A percentile compares a stretch with the other conserved stretches of the same genome.
Conservation (phyloP, 306 rosid species). For the Ammopiptanthus mongolicus region DNA sequence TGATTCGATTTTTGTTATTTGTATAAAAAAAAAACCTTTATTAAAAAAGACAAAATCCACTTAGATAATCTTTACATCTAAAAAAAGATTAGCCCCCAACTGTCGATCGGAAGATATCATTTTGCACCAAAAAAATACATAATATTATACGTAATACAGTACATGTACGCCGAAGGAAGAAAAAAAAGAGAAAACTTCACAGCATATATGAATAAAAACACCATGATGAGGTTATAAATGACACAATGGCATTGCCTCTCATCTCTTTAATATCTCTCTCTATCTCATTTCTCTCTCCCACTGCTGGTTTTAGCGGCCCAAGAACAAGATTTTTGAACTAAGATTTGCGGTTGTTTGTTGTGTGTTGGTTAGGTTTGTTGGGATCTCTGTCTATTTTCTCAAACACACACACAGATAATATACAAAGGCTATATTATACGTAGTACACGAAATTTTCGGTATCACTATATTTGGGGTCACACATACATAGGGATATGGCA, state of each 20-base stretch:
- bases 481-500: slow-evolving; percentile 48
- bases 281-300: slow-evolving; percentile 19
- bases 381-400: background rate
- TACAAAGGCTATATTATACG: slow-evolving; percentile 19
- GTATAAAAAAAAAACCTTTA: no score
- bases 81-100: no score
- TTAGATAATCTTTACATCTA: no score
- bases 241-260: slow-evolving; percentile 15
- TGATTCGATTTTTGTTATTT: no score
- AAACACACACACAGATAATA: background rate
- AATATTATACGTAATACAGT: no score
- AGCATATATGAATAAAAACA: slow-evolving; percentile 6
- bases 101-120: no score
- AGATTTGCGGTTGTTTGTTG: slow-evolving; percentile 37
- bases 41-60: no score
- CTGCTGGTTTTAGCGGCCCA: slow-evolving; percentile 32
- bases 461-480: slow-evolving; percentile 24
- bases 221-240: slow-evolving; percentile 14
- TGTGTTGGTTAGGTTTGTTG: slow-evolving; percentile 35
- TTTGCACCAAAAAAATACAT: no score
- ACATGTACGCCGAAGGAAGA: no score
- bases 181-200: background rate
- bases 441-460: slow-evolving; percentile 14
- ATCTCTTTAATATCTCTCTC: background rate
- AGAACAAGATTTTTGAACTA: slow-evolving; percentile 27